phyloP scores from a whole-genome alignment of 2,329 filamentous ascomycete genomes.

The Fusarium metavorans region DNA sequence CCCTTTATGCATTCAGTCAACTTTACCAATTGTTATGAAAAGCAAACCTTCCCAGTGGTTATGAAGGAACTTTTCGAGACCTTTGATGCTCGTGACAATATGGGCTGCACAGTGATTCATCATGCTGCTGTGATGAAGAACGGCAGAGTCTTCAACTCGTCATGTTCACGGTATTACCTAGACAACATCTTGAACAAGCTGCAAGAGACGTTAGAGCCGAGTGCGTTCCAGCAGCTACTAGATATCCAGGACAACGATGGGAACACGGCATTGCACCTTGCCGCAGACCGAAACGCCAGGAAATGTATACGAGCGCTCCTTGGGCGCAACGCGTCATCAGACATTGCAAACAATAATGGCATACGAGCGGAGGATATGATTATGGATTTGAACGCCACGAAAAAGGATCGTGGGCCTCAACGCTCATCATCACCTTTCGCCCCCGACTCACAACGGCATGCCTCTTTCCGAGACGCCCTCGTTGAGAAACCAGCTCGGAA shows the following conservation, averaged over 20 bases:
- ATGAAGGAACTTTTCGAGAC: conserved; percentile 87
- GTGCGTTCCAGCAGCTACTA: conserved; percentile 81
- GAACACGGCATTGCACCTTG: conserved; percentile 84
- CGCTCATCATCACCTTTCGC: conserved; percentile 81
- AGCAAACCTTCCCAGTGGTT: conserved; percentile 87
- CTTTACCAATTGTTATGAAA: conserved; percentile 97
- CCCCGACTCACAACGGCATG: conserved; percentile 69
- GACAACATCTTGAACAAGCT: conserved; percentile 92
- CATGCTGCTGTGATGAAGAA: conserved; percentile 92
- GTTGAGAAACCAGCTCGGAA: conserved; percentile 58
- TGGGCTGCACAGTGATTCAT: conserved; percentile 90
- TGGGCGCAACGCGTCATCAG: conserved; percentile 83
- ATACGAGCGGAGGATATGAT: conserved; percentile 89
- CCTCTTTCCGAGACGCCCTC: conserved; percentile 64
- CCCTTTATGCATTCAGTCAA: conserved; percentile 94
- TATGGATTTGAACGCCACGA: conserved; percentile 76
- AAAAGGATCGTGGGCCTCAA: conserved; percentile 75
- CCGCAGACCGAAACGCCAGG: conserved; percentile 84
- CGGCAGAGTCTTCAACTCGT: conserved; percentile 83
- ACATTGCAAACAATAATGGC: conserved; percentile 85
- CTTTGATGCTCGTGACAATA: conserved; percentile 81
- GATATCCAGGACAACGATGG: conserved; percentile 87
- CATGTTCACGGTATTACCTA: conserved; percentile 92
- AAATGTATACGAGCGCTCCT: conserved; percentile 88
- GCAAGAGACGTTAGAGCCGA: conserved; percentile 79